Percentiles rank a stretch among this genome's conserved stretches.
phyloP scores from a whole-genome alignment of 176 grass and related monocot genomes.

The Chrysopogon serrulatus region DNA sequence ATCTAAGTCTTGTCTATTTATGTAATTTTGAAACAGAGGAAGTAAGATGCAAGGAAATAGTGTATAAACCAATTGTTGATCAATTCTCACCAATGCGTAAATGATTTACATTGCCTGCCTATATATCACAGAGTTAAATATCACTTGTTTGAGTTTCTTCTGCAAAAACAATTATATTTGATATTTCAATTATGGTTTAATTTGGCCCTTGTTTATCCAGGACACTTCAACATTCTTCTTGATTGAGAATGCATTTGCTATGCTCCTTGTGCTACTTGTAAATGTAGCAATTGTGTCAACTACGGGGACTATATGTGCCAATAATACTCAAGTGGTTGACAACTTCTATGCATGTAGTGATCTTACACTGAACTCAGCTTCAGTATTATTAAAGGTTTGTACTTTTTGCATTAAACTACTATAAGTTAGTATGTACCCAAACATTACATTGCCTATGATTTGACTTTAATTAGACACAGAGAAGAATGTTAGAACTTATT shows the following conservation, averaged over 20 bases:
- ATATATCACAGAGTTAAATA: too few species aligned
- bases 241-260: conserved; percentile 61
- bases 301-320: conserved; percentile 48
- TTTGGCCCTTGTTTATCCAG: conserved; percentile 17
- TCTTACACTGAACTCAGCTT: conserved; percentile 51
- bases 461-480: not conserved
- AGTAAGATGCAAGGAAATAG: too few species aligned
- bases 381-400: conserved; percentile 65
- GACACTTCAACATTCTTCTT: conserved; percentile 63
- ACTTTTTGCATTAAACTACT: not conserved
- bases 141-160: not conserved
- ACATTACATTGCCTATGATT: not conserved
- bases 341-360: conserved; percentile 32
- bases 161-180: not conserved
- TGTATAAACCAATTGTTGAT: too few species aligned
- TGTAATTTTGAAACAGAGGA: too few species aligned
- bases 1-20: too few species aligned
- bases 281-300: conserved; percentile 70
- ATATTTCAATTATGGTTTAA: not conserved
- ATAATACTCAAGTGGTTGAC: conserved; percentile 17
- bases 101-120: too few species aligned
- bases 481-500: not conserved
- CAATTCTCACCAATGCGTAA: too few species aligned
- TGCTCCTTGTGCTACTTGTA: conserved; percentile 65
- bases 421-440: not conserved